phyloP scores from a whole-genome alignment of 1,284 basidiomycete genomes.

The Mycosarcoma mackinlayi region DNA sequence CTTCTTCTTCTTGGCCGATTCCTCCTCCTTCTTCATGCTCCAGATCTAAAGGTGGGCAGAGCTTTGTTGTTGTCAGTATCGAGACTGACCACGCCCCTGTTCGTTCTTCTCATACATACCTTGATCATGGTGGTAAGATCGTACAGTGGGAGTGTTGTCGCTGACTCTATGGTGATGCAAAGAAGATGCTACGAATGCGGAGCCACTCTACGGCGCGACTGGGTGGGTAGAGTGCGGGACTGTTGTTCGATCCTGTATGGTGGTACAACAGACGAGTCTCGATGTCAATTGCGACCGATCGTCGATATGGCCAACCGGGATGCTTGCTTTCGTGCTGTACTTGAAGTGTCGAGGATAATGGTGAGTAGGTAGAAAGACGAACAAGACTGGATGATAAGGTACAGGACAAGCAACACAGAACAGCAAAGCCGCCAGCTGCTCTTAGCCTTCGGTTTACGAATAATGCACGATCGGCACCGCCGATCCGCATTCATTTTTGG shows the following conservation, averaged over 20 bases:
- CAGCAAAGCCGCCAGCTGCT: conserved; percentile 3
- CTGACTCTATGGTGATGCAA: conserved; percentile 1
- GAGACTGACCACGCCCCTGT: no score
- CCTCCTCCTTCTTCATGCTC: conserved; percentile 67
- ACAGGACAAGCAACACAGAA: conserved; percentile 1
- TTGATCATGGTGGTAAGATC: conserved; percentile 35
- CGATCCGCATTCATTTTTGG: conserved; percentile 5
- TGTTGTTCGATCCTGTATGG: no score
- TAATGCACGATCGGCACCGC: conserved; percentile 29
- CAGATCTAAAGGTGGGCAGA: conserved; percentile 49
- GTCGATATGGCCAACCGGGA: no score
- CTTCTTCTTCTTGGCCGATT: conserved; percentile 62
- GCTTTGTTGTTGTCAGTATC: background rate
- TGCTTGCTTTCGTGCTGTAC: no score
- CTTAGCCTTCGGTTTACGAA: conserved; percentile 6
- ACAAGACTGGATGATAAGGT: conserved; percentile 11
- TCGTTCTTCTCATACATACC: conserved; percentile 4
- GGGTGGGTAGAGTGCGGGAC: no score
- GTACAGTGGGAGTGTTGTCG: background rate
- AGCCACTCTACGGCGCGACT: background rate
- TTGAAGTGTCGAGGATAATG: background rate
- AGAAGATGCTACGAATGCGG: background rate
- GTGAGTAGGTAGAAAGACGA: background rate
- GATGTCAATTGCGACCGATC: background rate
- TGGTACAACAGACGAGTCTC: no score